These are phyloP conservation scores for Micractinium conductrix DNA, from an alignment of 139 green algal genomes.

Conservation along the genomic window DNA sequence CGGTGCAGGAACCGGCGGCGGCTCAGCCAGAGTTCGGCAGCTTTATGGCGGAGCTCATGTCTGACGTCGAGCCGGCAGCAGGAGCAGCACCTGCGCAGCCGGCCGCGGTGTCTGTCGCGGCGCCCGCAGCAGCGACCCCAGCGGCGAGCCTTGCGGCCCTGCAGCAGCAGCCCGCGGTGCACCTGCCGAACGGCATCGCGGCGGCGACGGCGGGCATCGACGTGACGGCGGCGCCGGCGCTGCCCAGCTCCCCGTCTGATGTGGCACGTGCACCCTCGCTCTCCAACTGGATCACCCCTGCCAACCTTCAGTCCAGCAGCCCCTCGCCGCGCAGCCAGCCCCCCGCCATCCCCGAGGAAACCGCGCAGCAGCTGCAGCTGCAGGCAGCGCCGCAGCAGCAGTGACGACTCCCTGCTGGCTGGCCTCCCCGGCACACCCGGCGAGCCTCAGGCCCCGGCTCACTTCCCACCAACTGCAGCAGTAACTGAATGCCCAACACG, in stretches of 20 bases:
- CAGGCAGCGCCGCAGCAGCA: background rate
- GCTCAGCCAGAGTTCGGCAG: conserved; percentile 39
- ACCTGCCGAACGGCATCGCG: conserved; percentile 20
- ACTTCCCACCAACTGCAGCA: no score
- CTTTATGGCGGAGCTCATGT: conserved; percentile 37
- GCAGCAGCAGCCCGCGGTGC: conserved; percentile 42
- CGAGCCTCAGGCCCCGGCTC: no score
- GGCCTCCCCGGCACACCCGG: no score
- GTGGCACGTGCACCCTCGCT: conserved; percentile 33
- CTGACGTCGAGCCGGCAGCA: conserved; percentile 1
- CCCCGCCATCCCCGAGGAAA: background rate
- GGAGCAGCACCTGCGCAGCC: background rate
- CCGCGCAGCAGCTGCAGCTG: background rate
- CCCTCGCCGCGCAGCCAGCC: conserved; percentile 27
- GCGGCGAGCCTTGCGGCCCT: no score
- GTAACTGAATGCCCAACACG: no score
- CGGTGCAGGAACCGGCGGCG: background rate
- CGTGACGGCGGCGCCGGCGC: background rate
- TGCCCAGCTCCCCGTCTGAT: background rate
- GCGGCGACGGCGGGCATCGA: background rate
- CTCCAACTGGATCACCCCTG: conserved; percentile 19
- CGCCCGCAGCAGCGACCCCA: background rate
- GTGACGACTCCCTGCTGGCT: no score
- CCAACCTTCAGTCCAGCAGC: background rate
- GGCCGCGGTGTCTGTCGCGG: background rate